A percentile compares a stretch with the other conserved stretches of the same genome.
Conservation (phyloP, 192 early-diverging fungal species). For the Gonapodya prolifera region DNA sequence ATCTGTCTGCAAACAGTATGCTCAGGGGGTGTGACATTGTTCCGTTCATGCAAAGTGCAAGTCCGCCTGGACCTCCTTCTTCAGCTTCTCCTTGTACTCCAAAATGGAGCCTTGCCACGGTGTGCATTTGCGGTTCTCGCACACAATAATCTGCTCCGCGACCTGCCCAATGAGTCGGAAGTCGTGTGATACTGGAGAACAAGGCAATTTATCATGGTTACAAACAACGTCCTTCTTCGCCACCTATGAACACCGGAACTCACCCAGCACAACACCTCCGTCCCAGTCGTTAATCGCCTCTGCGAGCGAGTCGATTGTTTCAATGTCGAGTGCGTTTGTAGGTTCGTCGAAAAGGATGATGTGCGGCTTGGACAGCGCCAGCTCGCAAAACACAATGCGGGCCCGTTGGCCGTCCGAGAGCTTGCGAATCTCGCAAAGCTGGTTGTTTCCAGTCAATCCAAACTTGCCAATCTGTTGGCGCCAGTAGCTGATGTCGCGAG, state of each 20-base stretch:
- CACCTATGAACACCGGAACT: neutral
- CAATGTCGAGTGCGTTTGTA: slow-evolving; percentile 85
- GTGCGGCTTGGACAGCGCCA: slow-evolving; percentile 78
- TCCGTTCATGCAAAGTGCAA: neutral
- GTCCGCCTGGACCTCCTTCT: slow-evolving; percentile 51
- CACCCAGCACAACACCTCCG: slow-evolving; percentile 80
- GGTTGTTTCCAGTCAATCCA: slow-evolving; percentile 83
- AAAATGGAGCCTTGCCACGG: slow-evolving; percentile 72
- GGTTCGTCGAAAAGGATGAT: slow-evolving; percentile 98
- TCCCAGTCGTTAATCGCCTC: slow-evolving; percentile 88
- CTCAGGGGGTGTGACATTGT: too few species aligned
- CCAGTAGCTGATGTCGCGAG: slow-evolving; percentile 47
- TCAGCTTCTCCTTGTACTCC: slow-evolving; percentile 81
- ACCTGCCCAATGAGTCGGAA: slow-evolving; percentile 96
- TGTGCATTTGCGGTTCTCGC: slow-evolving; percentile 64
- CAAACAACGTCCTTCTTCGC: neutral
- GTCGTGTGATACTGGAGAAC: slow-evolving; percentile 79
- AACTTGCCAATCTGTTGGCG: slow-evolving; percentile 82
- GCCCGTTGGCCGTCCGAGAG: slow-evolving; percentile 92
- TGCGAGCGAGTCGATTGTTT: slow-evolving; percentile 88
- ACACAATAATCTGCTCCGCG: slow-evolving; percentile 87
- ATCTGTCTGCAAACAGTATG: too few species aligned
- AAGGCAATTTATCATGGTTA: neutral
- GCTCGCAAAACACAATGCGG: slow-evolving; percentile 91
- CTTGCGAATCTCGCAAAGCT: slow-evolving; percentile 77